Evolutionary conservation across 169 alveolate genomes (phyloP).

Genomic region (Hammondia hammondi): DNA sequence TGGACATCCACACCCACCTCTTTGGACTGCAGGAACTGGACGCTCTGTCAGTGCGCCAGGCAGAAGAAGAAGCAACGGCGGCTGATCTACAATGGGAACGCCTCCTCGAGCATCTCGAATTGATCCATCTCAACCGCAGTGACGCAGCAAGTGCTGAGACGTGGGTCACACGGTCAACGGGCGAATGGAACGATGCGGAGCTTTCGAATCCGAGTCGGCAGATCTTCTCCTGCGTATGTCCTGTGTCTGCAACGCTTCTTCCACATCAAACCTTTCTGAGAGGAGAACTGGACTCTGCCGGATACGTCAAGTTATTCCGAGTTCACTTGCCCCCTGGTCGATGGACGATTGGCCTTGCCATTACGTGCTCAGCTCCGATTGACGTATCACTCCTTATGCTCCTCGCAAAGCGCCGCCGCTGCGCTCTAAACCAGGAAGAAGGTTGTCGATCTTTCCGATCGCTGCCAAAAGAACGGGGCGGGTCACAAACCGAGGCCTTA

Average conservation of each 20-base stretch:
- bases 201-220: not conserved
- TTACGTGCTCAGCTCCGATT: constrained; percentile 7
- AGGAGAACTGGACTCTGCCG: not conserved
- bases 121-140: not conserved
- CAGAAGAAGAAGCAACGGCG: constrained; percentile 8
- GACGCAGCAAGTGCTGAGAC: not conserved
- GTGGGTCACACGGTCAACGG: constrained; percentile 10
- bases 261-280: constrained; percentile 12
- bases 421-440: not conserved
- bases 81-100: constrained; percentile 26
- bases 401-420: not conserved
- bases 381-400: constrained; percentile 21
- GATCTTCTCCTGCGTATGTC: not conserved
- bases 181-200: not conserved
- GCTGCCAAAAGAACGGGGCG: not conserved
- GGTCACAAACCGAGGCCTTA: not conserved
- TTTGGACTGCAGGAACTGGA: constrained; percentile 25
- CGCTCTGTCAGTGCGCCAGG: constrained; percentile 8
- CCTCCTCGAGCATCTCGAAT: constrained; percentile 18
- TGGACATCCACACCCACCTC: constrained; percentile 26
- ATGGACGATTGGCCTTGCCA: constrained; percentile 21
- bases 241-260: not conserved
- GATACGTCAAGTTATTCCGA: not conserved
- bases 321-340: constrained; percentile 12
- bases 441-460: not conserved